These are phyloP conservation scores for Daldinia vernicosa DNA, from an alignment of 495 filamentous ascomycete species.

Conservation along the genomic window DNA sequence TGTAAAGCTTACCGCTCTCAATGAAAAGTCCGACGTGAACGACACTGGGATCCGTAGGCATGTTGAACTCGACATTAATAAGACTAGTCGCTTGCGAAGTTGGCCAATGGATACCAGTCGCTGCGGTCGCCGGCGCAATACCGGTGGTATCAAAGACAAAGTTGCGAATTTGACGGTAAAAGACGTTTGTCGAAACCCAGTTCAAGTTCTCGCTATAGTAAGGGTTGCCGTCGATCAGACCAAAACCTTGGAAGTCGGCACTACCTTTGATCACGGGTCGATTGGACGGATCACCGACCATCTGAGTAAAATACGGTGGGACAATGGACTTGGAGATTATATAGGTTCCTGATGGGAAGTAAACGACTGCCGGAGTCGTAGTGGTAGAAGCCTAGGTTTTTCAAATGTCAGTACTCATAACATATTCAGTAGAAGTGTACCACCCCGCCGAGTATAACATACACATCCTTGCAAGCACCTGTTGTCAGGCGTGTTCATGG, in stretches of 20 bases:
- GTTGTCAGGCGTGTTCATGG: conserved; percentile 75
- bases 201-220: conserved; percentile 65
- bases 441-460: conserved; percentile 36
- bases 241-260: conserved; percentile 68
- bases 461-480: conserved; percentile 79
- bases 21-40: conserved; percentile 79
- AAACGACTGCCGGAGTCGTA: conserved; percentile 76
- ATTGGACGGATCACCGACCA: conserved; percentile 73
- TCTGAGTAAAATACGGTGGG: conserved; percentile 71
- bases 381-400: conserved; percentile 67
- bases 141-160: conserved; percentile 76
- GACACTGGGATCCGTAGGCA: conserved; percentile 66
- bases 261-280: conserved; percentile 72
- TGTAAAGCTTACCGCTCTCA: conserved; percentile 63
- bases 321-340: conserved; percentile 70
- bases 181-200: conserved; percentile 73
- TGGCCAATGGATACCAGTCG: conserved; percentile 81
- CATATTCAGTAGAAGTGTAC: conserved; percentile 59
- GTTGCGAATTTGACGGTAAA: conserved; percentile 81
- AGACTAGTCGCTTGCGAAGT: conserved; percentile 78
- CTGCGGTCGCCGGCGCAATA: conserved; percentile 61
- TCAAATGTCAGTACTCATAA: background rate
- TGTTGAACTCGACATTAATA: conserved; percentile 79
- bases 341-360: conserved; percentile 83
- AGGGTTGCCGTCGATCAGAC: conserved; percentile 74